phyloP scores from a whole-genome alignment of 192 early-diverging fungal species.

The Allomyces arbusculus region DNA sequence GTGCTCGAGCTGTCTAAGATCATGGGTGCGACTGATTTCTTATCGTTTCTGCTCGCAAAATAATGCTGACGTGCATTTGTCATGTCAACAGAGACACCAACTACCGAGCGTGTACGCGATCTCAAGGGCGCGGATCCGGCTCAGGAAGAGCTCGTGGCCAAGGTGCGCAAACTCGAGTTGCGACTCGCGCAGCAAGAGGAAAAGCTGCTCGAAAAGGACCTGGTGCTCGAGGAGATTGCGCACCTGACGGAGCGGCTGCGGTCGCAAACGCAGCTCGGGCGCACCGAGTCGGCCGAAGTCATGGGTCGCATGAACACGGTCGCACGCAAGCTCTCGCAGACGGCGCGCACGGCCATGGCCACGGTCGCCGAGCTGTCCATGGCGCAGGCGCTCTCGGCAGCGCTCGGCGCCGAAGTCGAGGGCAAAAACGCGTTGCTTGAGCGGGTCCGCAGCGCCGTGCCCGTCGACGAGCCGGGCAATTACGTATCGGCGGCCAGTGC shows the following conservation, averaged over 20 bases:
- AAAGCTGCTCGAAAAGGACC: slow-evolving; percentile 32
- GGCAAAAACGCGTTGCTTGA: not conserved
- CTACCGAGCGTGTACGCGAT: not conserved
- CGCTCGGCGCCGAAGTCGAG: not conserved
- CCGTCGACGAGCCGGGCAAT: too few relatives aligned
- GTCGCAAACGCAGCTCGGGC: slow-evolving; percentile 22
- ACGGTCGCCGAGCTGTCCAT: slow-evolving; percentile 36
- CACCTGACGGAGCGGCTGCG: slow-evolving; percentile 24
- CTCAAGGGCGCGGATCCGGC: not conserved
- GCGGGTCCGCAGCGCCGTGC: too few relatives aligned
- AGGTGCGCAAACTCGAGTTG: slow-evolving; percentile 21
- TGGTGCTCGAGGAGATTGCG: slow-evolving; percentile 30
- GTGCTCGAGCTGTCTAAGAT: not conserved
- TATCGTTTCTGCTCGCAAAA: not conserved
- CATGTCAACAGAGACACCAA: not conserved
- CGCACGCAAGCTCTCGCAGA: slow-evolving; percentile 24
- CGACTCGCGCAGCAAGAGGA: slow-evolving; percentile 25
- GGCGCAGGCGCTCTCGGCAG: slow-evolving; percentile 33
- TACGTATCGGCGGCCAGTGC: too few relatives aligned
- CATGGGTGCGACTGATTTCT: not conserved
- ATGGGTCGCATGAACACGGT: slow-evolving; percentile 27
- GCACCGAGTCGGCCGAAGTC: slow-evolving; percentile 19
- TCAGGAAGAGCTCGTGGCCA: slow-evolving; percentile 15
- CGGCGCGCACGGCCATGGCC: slow-evolving; percentile 32
- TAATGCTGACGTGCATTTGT: too few relatives aligned